Evolutionary conservation across 306 rosid genomes (phyloP), one percentile per base, ranked within the genome.

Genomic region (Prunus armeniaca): DNA sequence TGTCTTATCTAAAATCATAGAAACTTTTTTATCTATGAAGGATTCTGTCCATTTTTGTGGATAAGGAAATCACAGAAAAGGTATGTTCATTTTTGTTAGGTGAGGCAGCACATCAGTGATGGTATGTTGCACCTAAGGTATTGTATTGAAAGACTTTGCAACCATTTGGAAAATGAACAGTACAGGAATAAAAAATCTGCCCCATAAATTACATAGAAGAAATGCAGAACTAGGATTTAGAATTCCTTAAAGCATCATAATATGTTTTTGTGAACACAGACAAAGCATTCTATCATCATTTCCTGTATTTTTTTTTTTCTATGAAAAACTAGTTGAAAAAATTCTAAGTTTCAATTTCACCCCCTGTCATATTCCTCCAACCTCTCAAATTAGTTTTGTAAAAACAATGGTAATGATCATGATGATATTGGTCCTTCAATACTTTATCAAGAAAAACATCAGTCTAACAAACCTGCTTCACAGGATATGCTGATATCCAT

Each of bases 21-120:
- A 13, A 43, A 67, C 3, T 20, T n/a, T 50, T 32, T 64, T 32
- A 64, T 18, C 20, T 63, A 20, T 15, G 18, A 32, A 17, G 71
- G 8, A 3, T 25, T n/a, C 19, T 65, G 9, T 9, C 51, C 55
- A 14, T 8, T n/a, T 65, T 30, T 52, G 65, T 45, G 58, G 19
- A 47, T 3, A 79, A 45, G 25, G 25, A 34, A 73, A 57, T 57
- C 62, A 67, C 20, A 20, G 47, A 24, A 45, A 30, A 51, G 69
- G 57, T 27, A 18, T 66, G 75, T 9, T 30, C 32, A 8, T 2
- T n/a, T 2, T 14, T 46, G 76, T 68, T 76, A 67, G 79, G 72
- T 80, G 76, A 80, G 71, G 76, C 50, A 49, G 66, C 65, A 67
- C 76, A 61, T 75, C 76, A 69, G 6, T 73, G 63, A 34, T 60